Evolutionary conservation across 805 yeast genomes (phyloP), one percentile per base, ranked within the genome.

Genomic region (Jamesozyma piceae): DNA sequence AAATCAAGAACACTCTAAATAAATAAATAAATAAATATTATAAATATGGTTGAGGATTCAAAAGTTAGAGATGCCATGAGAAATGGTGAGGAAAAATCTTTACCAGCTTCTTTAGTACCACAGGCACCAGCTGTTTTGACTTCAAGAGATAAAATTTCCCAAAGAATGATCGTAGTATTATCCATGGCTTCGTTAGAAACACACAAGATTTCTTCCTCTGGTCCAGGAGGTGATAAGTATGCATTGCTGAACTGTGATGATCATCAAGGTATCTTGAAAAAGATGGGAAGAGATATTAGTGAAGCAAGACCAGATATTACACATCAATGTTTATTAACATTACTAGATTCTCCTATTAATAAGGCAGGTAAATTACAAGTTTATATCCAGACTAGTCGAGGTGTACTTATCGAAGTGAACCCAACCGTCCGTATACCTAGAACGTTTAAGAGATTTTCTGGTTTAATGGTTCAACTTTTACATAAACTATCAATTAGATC

Each of bases 231-330:
- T 40, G 97, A 92, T 60, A 87, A 92, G 63, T 92, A 82, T 59
- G 97, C 95, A 0, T 68, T 92, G 47, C 72, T 92, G 57, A 92
- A 92, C 69, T 92, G 98, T 71, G 98, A 92, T 64, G 98, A 92
- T 62, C 98, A 92, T 63, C 98, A 92, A 68, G 97, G 97, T 14
- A 71, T 90, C 41, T 70, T 92, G 55, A 82, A 90, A 63, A 90
- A 88, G 62, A 87, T 90, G 95, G 95, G 95, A 41, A 78, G 97
- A 60, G 97, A 92, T 60, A 90, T 92, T 49, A 86, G 95, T 38
- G 98, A 92, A 60, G 97, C 97, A 6, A 79, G 98, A 64, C 98
- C 98, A n/a, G 98, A 92, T 64, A 92, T 92, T 57, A 92, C 98
- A 35, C 98, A 92, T 62, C 98, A 90, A 67, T 92, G 98, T 72